Evolutionary conservation across 495 filamentous ascomycete species (phyloP).

Genomic region (Amphirosellinia nigrospora): DNA sequence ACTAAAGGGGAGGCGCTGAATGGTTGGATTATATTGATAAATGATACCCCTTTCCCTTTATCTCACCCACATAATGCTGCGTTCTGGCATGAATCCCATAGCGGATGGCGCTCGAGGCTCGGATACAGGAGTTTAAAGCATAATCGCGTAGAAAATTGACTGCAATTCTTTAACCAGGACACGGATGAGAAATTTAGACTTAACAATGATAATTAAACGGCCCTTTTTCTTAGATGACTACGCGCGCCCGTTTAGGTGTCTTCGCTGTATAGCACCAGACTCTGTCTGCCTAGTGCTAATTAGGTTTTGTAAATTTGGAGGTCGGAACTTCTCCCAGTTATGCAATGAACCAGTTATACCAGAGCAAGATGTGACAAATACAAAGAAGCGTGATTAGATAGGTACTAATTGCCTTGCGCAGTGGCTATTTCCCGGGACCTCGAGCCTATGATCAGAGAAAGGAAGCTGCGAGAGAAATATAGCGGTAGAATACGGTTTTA

Average conservation of each 20-base stretch:
- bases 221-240: not conserved
- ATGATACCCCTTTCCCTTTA: constrained; percentile 26
- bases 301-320: not conserved
- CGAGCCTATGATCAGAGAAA: not conserved
- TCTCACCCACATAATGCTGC: not conserved
- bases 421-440: not conserved
- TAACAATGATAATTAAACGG: not conserved
- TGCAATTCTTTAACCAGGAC: not conserved
- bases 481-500: not conserved
- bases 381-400: not conserved
- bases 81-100: not conserved
- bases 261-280: not conserved
- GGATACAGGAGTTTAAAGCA: not conserved
- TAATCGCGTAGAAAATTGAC: not conserved
- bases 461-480: not conserved
- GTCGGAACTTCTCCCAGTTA: not conserved
- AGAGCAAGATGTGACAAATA: not conserved
- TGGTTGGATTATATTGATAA: constrained; percentile 2
- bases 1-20: not conserved
- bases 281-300: not conserved
- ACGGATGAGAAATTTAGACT: not conserved
- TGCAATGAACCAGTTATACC: not conserved
- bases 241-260: not conserved
- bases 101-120: not conserved
- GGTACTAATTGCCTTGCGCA: not conserved